A percentile compares a stretch with the other conserved stretches of the same genome.
Evolutionary conservation across 371 early-diverging fungal genomes (phyloP).

Genomic region (Lichtheimia corymbifera): DNA sequence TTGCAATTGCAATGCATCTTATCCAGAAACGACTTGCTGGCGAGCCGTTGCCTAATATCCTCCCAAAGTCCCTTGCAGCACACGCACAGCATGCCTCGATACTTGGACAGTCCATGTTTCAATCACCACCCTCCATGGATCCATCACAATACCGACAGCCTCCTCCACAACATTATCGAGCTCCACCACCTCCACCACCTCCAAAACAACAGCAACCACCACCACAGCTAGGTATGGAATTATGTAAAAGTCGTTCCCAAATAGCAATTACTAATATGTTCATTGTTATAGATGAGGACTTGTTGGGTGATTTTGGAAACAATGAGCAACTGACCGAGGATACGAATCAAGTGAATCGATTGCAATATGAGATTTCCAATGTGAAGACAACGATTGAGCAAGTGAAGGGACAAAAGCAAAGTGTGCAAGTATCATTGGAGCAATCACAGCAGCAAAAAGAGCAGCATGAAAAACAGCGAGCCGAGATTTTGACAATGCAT

Average conservation of each 20-base stretch:
- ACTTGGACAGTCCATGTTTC: constrained; percentile 4
- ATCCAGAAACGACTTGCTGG: constrained; percentile 80
- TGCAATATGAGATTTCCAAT: constrained; percentile 40
- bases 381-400: constrained; percentile 23
- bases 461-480: constrained; percentile 21
- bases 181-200: background rate
- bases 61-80: constrained; percentile 63
- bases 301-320: constrained; percentile 46
- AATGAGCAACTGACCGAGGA: constrained; percentile 35
- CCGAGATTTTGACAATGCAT: constrained; percentile 30
- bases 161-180: background rate
- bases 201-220: background rate
- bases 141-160: background rate
- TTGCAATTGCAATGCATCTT: constrained; percentile 94
- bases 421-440: constrained; percentile 18
- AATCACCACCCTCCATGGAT: background rate
- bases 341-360: constrained; percentile 39
- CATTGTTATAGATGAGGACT: constrained; percentile 29
- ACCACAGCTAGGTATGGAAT: background rate
- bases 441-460: constrained; percentile 29
- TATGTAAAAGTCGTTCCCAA: background rate
- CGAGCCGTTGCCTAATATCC: constrained; percentile 61
- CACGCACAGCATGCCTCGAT: background rate
- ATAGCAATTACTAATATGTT: background rate
- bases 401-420: constrained; percentile 28